These are phyloP conservation scores for Porodaedalea pini DNA, from an alignment of 1,284 basidiomycete species.

Conservation along the genomic window DNA sequence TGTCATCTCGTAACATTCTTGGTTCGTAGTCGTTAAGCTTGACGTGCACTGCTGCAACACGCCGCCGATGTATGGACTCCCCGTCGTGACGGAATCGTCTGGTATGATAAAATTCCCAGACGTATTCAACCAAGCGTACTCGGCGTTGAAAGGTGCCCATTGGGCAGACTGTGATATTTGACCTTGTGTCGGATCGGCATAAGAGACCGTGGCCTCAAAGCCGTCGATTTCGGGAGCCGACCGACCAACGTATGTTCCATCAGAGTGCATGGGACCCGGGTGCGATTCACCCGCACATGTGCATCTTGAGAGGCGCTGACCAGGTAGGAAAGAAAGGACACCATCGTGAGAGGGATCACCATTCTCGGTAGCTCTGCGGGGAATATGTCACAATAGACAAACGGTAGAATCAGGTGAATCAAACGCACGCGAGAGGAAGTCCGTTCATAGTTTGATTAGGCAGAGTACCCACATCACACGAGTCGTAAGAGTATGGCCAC, in stretches of 20 bases:
- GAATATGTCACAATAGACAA: not conserved
- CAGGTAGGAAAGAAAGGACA: constrained; percentile 65
- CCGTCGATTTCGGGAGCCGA: constrained; percentile 85
- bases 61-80: constrained; percentile 38
- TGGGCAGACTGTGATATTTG: constrained; percentile 28
- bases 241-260: constrained; percentile 65
- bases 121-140: constrained; percentile 32
- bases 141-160: constrained; percentile 25
- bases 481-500: constrained; percentile 51
- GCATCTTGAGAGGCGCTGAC: constrained; percentile 74
- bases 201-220: constrained; percentile 62
- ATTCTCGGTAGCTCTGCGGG: constrained; percentile 31
- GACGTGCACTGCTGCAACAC: constrained; percentile 35
- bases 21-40: constrained; percentile 26
- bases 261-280: constrained; percentile 66
- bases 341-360: constrained; percentile 35
- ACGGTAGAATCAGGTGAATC: not conserved
- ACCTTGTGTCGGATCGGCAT: constrained; percentile 20
- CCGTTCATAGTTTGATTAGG: constrained; percentile 46
- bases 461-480: constrained; percentile 57
- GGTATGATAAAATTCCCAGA: constrained; percentile 35
- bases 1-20: constrained; percentile 35
- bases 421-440: constrained; percentile 30
- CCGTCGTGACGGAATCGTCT: constrained; percentile 30
- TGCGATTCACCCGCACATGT: constrained; percentile 78